phyloP scores from a whole-genome alignment of 495 filamentous ascomycete species.

The Parathielavia appendiculata region DNA sequence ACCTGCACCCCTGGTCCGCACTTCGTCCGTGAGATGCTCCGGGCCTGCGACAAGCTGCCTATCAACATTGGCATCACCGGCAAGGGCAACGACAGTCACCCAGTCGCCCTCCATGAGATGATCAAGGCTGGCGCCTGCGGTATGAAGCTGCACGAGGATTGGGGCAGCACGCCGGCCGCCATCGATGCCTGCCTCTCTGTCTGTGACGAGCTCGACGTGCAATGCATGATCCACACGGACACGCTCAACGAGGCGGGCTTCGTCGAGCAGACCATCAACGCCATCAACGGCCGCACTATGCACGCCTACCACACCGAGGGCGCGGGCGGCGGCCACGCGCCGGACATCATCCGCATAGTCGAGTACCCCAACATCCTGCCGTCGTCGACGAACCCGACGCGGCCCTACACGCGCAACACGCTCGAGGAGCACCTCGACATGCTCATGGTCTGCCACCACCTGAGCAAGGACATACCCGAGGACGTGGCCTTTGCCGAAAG shows the following conservation, averaged over 20 bases:
- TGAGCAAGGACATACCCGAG: constrained; percentile 87
- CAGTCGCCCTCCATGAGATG: constrained; percentile 70
- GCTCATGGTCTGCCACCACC: constrained; percentile 98
- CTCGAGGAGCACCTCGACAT: constrained; percentile 97
- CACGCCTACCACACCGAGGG: constrained; percentile 99
- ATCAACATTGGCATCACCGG: constrained; percentile 92
- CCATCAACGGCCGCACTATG: constrained; percentile 86
- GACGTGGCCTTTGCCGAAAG: constrained; percentile 95
- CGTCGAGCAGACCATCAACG: constrained; percentile 83
- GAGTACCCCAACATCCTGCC: constrained; percentile 90
- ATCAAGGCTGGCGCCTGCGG: constrained; percentile 79
- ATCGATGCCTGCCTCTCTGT: constrained; percentile 86
- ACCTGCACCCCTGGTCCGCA: constrained; percentile 87
- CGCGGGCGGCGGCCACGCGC: constrained; percentile 91
- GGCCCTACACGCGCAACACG: constrained; percentile 89
- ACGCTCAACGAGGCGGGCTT: constrained; percentile 97
- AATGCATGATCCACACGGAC: constrained; percentile 96
- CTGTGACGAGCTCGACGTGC: constrained; percentile 87
- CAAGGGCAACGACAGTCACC: constrained; percentile 88
- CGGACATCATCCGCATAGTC: constrained; percentile 93
- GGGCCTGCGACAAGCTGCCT: constrained; percentile 80
- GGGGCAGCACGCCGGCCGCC: constrained; percentile 87
- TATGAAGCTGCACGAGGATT: constrained; percentile 96
- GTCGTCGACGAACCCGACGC: constrained; percentile 86
- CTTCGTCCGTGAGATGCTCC: constrained; percentile 89